Conservation (phyloP, 116 monocot species). For the Thalassia testudinum region DNA sequence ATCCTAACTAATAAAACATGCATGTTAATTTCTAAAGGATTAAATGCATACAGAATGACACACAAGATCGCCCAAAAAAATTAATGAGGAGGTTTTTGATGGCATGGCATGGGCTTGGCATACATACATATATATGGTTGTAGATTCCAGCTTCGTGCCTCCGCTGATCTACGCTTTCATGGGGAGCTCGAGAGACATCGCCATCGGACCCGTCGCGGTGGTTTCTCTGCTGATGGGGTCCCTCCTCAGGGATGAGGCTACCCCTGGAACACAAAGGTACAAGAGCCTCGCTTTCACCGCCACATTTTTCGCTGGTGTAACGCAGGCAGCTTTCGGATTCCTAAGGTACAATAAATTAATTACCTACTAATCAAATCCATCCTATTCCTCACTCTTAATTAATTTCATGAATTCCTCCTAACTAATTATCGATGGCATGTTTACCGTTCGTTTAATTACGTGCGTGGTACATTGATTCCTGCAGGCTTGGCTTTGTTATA, state of each 20-base stretch:
- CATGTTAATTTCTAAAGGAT: background rate
- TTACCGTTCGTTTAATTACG: no score
- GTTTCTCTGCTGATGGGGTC: slow-evolving; percentile 74
- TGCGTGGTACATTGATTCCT: background rate
- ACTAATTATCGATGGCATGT: no score
- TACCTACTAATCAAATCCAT: no score
- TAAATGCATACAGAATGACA: no score
- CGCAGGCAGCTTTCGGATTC: slow-evolving; percentile 56
- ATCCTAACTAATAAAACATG: no score
- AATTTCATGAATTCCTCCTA: no score
- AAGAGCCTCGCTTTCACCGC: slow-evolving; percentile 62
- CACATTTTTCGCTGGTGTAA: slow-evolving; percentile 83
- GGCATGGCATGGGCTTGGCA: no score
- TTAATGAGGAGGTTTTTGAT: no score
- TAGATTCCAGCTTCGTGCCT: slow-evolving; percentile 86
- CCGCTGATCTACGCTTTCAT: slow-evolving; percentile 78
- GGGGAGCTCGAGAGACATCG: slow-evolving; percentile 93
- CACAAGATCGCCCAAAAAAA: no score
- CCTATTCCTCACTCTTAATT: no score
- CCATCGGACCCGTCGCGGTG: slow-evolving; percentile 92
- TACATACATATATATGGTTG: no score
- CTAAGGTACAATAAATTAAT: slow-evolving; percentile 32
- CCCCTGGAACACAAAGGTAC: slow-evolving; percentile 33
- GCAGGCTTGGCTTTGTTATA: slow-evolving; percentile 61
- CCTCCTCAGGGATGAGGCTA: slow-evolving; percentile 47